phyloP scores from a whole-genome alignment of 2,329 filamentous ascomycete species.

The Dryadomyces quercivorus region DNA sequence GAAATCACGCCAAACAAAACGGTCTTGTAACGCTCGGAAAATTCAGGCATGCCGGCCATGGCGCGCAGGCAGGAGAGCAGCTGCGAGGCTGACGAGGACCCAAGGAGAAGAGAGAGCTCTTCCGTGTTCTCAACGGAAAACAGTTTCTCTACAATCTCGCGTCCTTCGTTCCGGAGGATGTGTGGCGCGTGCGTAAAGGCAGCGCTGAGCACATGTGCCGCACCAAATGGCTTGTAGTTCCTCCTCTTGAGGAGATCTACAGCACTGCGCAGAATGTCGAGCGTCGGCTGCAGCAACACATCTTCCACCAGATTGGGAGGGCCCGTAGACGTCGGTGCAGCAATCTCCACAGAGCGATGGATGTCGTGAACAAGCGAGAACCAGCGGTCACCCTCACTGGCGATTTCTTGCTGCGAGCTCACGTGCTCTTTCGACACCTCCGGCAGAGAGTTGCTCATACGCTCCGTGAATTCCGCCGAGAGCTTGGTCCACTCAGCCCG shows the following conservation, averaged over 20 bases:
- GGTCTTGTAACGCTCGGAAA: constrained; percentile 21
- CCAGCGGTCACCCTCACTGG: constrained; percentile 55
- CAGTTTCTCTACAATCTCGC: constrained; percentile 26
- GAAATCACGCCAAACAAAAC: constrained; percentile 22
- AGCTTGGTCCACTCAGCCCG: constrained; percentile 49
- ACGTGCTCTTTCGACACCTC: constrained; percentile 70
- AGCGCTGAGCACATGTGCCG: constrained; percentile 32
- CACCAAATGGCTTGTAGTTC: constrained; percentile 46
- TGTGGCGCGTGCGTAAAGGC: constrained; percentile 27
- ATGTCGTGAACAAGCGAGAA: constrained; percentile 44
- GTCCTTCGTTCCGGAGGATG: constrained; percentile 24
- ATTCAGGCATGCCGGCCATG: constrained; percentile 31
- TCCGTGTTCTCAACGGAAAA: constrained; percentile 39
- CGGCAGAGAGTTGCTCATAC: constrained; percentile 63
- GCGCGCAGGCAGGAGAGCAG: constrained; percentile 54
- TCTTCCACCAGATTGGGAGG: constrained; percentile 8
- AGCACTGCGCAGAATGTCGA: constrained; percentile 18
- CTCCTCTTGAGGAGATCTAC: constrained; percentile 32
- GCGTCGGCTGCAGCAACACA: constrained; percentile 17
- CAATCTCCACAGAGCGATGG: constrained; percentile 13
- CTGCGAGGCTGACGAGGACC: constrained; percentile 55
- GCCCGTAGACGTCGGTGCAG: constrained; percentile 10
- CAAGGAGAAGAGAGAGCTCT: constrained; percentile 45
- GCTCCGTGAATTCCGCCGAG: constrained; percentile 47
- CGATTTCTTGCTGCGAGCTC: constrained; percentile 57